Base-by-base conservation (phyloP, 2,329 filamentous ascomycete species). In the Acrodontium crateriforme region DNA sequence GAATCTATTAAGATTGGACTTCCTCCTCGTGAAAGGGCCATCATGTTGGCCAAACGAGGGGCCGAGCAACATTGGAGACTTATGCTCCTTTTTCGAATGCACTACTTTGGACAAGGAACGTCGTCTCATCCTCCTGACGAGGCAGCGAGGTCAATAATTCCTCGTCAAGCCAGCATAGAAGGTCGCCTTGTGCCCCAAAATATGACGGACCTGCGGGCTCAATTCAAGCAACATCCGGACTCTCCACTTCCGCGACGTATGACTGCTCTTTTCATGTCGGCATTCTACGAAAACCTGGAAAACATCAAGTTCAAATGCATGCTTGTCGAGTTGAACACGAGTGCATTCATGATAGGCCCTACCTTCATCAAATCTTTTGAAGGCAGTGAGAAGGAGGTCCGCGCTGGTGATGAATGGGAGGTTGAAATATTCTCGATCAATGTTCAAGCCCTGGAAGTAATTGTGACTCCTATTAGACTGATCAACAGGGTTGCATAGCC, bases 61-160 rank as follows among this genome's bases (percentile, higher is more conserved):
- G 58, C 41, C 26, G 47, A 36, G 36, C 50, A 38, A 5, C 63
- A 62, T 41, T 76, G 71, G 71, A 45, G 53, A 2, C 45, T 54
- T 9, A 58, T 65, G 45, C 60, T 71, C 2, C 53, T 75, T 20
- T 66, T 67, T 51, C 67, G 71, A 23, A 69, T 68, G 9, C 62
- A 65, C 41, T 61, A 70, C 41, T 71, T 67, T 45, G 54, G 55
- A 7, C 63, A 74, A 40, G 60, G 59, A 8, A 28, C 49, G 1
- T 47, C 74, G 4, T 69, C 70, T 2, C 35, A 37, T 20, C 17
- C 18, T 18, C 11, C 14, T 10, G 14, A 7, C 2, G n/a, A n/a
- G 16, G 19, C n/a, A n/a, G n/a, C n/a, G n/a, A n/a, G n/a, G n/a
- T n/a, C n/a, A n/a, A n/a, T n/a, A n/a, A n/a, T n/a, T n/a, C n/a